Percentiles rank a stretch among this genome's conserved stretches.
Evolutionary conservation across 208 protist genomes (phyloP).

Genomic region (Herpetomonas samuelpessoai): DNA sequence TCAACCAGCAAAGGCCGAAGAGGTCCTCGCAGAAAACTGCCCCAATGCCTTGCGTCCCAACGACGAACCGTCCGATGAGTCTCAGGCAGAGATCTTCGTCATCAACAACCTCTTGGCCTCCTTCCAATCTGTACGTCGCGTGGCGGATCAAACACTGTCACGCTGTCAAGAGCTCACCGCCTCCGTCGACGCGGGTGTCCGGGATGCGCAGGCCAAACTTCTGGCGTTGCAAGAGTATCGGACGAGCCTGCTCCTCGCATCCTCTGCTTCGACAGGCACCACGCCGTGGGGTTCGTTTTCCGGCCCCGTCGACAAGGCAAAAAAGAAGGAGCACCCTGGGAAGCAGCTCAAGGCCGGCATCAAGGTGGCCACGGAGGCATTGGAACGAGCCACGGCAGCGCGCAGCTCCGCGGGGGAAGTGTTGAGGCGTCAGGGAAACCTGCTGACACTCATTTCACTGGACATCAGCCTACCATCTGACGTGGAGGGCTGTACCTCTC

Average conservation of each 20-base stretch:
- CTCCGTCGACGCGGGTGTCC: background rate
- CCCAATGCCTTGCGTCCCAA: background rate
- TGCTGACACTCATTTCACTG: background rate
- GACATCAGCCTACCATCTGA: background rate
- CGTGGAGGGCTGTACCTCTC: background rate
- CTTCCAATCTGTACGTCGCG: background rate
- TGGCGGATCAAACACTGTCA: background rate
- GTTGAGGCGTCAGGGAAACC: background rate
- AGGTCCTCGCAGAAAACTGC: background rate
- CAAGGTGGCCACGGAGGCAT: background rate
- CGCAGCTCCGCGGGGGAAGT: background rate
- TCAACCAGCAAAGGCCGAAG: background rate
- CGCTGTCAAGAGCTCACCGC: background rate
- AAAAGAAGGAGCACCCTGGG: slow-evolving; percentile 6
- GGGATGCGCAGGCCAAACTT: background rate
- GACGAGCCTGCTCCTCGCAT: background rate
- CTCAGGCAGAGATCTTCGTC: background rate
- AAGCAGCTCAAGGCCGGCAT: slow-evolving; percentile 1
- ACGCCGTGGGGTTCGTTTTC: no score
- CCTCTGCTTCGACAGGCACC: no score
- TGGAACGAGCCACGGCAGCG: background rate
- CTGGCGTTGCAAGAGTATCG: background rate
- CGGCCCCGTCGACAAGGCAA: background rate
- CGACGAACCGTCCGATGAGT: background rate
- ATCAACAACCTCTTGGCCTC: background rate